Percentiles rank a stretch among this genome's conserved stretches.
Conservation (phyloP, 208 protist species). For the Leishmania mexicana region DNA sequence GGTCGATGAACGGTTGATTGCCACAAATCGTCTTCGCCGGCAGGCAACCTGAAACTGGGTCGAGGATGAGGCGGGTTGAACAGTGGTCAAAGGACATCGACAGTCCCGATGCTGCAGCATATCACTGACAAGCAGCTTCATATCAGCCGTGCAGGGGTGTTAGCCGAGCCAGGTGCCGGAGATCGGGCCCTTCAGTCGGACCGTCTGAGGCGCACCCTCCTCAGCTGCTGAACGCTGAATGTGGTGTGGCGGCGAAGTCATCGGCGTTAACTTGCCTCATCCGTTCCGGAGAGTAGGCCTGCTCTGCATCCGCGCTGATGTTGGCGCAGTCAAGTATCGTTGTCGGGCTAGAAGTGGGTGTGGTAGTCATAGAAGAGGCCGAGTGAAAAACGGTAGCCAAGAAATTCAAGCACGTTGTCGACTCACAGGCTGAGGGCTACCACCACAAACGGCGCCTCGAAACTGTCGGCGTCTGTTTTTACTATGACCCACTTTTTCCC, state of each 20-base stretch:
- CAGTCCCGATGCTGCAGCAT: slow-evolving; percentile 20
- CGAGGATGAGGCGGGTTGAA: slow-evolving; percentile 27
- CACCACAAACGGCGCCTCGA: slow-evolving; percentile 25
- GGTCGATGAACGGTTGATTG: slow-evolving; percentile 31
- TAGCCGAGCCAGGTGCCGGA: slow-evolving; percentile 25
- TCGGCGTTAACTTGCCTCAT: slow-evolving; percentile 26
- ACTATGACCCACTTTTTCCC: not conserved
- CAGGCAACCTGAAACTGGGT: slow-evolving; percentile 27
- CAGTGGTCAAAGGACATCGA: slow-evolving; percentile 37
- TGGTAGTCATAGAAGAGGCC: slow-evolving; percentile 39
- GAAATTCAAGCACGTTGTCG: slow-evolving; percentile 14
- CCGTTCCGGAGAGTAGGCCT: slow-evolving; percentile 24
- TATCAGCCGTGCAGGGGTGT: slow-evolving; percentile 30
- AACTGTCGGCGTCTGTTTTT: slow-evolving; percentile 12
- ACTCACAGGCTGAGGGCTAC: slow-evolving; percentile 34
- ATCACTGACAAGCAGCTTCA: slow-evolving; percentile 35
- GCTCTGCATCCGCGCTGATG: slow-evolving; percentile 31
- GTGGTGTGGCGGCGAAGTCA: slow-evolving; percentile 12
- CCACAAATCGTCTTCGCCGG: slow-evolving; percentile 27
- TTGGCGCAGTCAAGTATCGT: slow-evolving; percentile 12
- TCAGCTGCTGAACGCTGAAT: slow-evolving; percentile 22
- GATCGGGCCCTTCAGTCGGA: slow-evolving; percentile 23
- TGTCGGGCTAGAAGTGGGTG: slow-evolving; percentile 25
- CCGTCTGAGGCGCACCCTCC: slow-evolving; percentile 13
- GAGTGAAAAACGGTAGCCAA: slow-evolving; percentile 34